These are phyloP conservation scores for Diaporthe sp. DNA, from an alignment of 2,329 filamentous ascomycete genomes.

Conservation along the genomic window DNA sequence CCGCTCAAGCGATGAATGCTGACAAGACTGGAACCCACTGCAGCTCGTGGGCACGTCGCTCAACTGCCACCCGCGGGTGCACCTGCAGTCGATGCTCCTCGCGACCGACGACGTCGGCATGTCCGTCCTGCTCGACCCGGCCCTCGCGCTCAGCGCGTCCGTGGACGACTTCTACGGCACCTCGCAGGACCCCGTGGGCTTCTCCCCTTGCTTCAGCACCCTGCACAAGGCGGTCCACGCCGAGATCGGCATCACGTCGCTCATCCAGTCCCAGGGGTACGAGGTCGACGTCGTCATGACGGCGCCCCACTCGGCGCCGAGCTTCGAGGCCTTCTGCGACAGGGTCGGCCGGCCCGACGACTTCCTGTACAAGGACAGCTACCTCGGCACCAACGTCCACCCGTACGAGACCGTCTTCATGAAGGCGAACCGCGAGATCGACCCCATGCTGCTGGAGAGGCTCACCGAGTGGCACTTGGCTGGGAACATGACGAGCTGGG, in stretches of 20 bases:
- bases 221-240: slow-evolving; percentile 46
- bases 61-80: slow-evolving; percentile 50
- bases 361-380: slow-evolving; percentile 46
- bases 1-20: too few species aligned
- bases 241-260: slow-evolving; percentile 48
- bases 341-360: slow-evolving; percentile 43
- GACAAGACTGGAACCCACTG: not conserved
- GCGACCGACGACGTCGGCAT: slow-evolving; percentile 53
- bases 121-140: slow-evolving; percentile 49
- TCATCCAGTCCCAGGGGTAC: slow-evolving; percentile 48
- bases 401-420: slow-evolving; percentile 57
- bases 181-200: slow-evolving; percentile 44
- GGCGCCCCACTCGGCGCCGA: slow-evolving; percentile 44
- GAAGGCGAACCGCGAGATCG: slow-evolving; percentile 52
- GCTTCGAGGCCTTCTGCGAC: slow-evolving; percentile 39
- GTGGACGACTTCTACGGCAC: slow-evolving; percentile 45
- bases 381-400: slow-evolving; percentile 52
- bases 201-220: slow-evolving; percentile 47
- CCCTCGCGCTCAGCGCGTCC: slow-evolving; percentile 40
- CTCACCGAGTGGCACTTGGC: slow-evolving; percentile 51
- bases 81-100: slow-evolving; percentile 53
- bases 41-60: slow-evolving; percentile 54
- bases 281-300: slow-evolving; percentile 50
- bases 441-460: slow-evolving; percentile 46
- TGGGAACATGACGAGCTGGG: slow-evolving; percentile 47